phyloP scores from a whole-genome alignment of 2,329 filamentous ascomycete genomes.

The Trichophyton verrucosum region DNA sequence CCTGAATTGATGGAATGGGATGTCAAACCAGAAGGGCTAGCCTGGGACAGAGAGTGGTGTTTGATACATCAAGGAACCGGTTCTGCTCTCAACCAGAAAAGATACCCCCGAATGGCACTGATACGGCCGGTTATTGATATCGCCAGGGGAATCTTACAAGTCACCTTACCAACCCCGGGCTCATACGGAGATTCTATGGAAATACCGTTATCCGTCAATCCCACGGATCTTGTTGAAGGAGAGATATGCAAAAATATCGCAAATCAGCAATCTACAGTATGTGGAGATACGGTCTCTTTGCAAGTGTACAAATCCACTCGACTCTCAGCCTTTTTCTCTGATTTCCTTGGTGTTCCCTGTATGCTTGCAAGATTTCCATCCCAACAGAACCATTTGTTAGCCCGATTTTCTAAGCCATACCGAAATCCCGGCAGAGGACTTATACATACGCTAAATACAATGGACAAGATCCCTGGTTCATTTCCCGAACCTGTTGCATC shows the following conservation, averaged over 20 bases:
- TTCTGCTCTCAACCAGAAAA: conserved; percentile 75
- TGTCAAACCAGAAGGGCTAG: conserved; percentile 66
- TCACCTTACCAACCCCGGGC: conserved; percentile 36
- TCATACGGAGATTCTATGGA: neutral
- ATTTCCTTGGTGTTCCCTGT: conserved; percentile 64
- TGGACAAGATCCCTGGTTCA: conserved; percentile 37
- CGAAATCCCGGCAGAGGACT: neutral
- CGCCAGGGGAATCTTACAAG: conserved; percentile 48
- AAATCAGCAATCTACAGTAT: conserved; percentile 54
- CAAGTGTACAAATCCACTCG: conserved; percentile 54
- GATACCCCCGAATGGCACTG: conserved; percentile 75
- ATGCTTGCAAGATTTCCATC: conserved; percentile 72
- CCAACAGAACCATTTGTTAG: conserved; percentile 38
- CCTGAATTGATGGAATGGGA: conserved; percentile 57
- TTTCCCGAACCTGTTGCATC: conserved; percentile 33
- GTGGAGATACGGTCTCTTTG: conserved; percentile 63
- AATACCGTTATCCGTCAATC: neutral
- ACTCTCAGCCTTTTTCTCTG: conserved; percentile 67
- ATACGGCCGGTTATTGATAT: conserved; percentile 66
- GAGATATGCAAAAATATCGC: conserved; percentile 38
- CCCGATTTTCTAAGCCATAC: conserved; percentile 53
- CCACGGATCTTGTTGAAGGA: neutral
- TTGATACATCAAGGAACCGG: conserved; percentile 77
- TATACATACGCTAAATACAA: conserved; percentile 33
- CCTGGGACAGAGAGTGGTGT: conserved; percentile 96